Evolutionary conservation across 2,329 filamentous ascomycete species (phyloP), one percentile per base, ranked within the genome.

Genomic region (Xylaria sp.): DNA sequence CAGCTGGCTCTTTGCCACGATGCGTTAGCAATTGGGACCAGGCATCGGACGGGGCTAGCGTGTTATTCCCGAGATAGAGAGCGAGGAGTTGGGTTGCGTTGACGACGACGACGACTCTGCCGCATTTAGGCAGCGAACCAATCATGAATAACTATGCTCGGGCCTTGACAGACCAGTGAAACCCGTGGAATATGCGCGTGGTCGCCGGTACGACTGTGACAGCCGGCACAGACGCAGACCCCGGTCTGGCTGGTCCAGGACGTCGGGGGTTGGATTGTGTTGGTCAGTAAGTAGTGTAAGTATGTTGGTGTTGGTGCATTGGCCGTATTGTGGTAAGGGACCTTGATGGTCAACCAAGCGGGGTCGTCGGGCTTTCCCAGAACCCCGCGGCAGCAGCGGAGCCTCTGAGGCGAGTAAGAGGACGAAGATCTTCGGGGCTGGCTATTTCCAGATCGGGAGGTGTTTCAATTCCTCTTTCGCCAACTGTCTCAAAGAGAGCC

Each of bases 371-470:
- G 33, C 41, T 31, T 51, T 29, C n/a, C 17, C 9, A 52, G 35
- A 11, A 53, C 49, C 49, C 38, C 52, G 52, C 40, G 52, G 31
- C 25, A 17, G 31, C 35, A 41, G 49, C 37, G 49, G 37, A n/a
- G 31, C 19, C 31, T 35, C 13, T 35, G 29, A 8, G 10, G n/a
- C n/a, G n/a, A n/a, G n/a, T n/a, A n/a, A n/a, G n/a, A n/a, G n/a
- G n/a, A n/a, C n/a, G n/a, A n/a, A n/a, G n/a, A n/a, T n/a, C n/a
- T n/a, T n/a, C n/a, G n/a, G n/a, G n/a, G n/a, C n/a, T n/a, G n/a
- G n/a, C n/a, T n/a, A n/a, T n/a, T n/a, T n/a, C n/a, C n/a, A n/a
- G n/a, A n/a, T n/a, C n/a, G n/a, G n/a, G n/a, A n/a, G n/a, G n/a
- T n/a, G n/a, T n/a, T n/a, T n/a, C n/a, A n/a, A n/a, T n/a, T n/a